phyloP scores from a whole-genome alignment of 164 flowering plant genomes.

The Annona squamosa region DNA sequence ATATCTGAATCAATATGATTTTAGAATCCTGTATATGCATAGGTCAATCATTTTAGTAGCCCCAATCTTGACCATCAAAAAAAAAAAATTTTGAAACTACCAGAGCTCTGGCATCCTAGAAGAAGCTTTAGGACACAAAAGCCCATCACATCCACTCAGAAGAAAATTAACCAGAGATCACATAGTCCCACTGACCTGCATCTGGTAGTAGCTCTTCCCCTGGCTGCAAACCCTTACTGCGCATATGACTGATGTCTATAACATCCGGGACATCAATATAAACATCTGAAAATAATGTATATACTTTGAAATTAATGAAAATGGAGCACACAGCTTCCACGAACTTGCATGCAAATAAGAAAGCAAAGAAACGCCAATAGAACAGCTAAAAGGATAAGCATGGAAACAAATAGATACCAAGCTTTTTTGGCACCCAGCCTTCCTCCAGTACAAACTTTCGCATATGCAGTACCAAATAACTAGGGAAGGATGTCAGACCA shows the following conservation, averaged over 20 bases:
- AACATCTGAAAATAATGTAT: conserved; percentile 55
- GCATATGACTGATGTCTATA: conserved; percentile 88
- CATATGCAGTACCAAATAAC: conserved; percentile 94
- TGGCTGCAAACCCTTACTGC: conserved; percentile 89
- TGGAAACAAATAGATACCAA: conserved; percentile 39
- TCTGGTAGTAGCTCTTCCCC: conserved; percentile 96
- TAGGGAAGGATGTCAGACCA: conserved; percentile 90
- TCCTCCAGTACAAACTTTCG: conserved; percentile 92
- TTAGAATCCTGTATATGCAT: neutral
- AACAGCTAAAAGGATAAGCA: neutral
- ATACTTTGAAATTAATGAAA: neutral
- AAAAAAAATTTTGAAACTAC: neutral
- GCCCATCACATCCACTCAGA: neutral
- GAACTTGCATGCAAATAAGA: neutral
- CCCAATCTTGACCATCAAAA: neutral
- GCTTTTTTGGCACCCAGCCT: conserved; percentile 99
- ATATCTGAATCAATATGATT: neutral
- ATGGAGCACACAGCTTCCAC: neutral
- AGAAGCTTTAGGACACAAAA: neutral
- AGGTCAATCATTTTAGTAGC: neutral
- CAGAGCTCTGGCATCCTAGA: neutral
- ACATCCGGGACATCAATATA: conserved; percentile 93
- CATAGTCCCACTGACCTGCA: conserved; percentile 39
- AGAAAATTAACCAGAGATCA: neutral
- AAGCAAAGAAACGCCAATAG: neutral